Evolutionary conservation across 139 green algal species (phyloP).

Genomic region (Tetratostichococcus sp.): DNA sequence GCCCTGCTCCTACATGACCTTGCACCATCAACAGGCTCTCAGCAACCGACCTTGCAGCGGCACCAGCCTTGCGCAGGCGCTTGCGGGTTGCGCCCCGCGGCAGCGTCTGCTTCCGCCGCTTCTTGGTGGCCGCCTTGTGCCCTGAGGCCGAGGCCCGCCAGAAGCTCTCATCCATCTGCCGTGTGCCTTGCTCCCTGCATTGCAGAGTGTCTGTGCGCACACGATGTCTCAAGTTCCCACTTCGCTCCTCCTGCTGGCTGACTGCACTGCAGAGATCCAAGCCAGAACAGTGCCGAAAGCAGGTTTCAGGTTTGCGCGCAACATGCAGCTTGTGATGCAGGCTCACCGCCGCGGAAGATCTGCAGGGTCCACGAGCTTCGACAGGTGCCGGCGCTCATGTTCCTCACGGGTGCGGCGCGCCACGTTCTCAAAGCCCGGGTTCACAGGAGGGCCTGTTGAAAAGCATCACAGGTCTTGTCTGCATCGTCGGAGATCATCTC

Average conservation of each 20-base stretch:
- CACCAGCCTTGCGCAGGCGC: conserved; percentile 1
- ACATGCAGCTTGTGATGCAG: too few relatives aligned
- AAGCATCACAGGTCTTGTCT: too few relatives aligned
- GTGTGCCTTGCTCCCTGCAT: background rate
- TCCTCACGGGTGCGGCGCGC: background rate
- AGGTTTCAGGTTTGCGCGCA: too few relatives aligned
- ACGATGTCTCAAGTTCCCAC: too few relatives aligned
- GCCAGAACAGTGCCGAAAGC: too few relatives aligned
- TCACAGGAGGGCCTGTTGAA: background rate
- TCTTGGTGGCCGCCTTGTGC: background rate
- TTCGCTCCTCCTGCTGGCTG: too few relatives aligned
- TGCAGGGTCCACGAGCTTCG: conserved; percentile 43
- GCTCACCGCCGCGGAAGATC: conserved; percentile 40
- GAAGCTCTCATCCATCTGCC: conserved; percentile 37
- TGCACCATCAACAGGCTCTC: too few relatives aligned
- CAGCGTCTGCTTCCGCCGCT: conserved; percentile 26
- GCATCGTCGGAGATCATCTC: too few relatives aligned
- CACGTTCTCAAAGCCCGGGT: background rate
- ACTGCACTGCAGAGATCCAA: too few relatives aligned
- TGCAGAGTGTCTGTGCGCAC: too few relatives aligned
- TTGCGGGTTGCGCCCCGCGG: conserved; percentile 18
- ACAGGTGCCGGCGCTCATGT: background rate
- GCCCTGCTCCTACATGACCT: too few relatives aligned
- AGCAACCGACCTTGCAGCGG: background rate
- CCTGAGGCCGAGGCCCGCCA: conserved; percentile 31